Evolutionary conservation across 305 asterid genomes (phyloP), one percentile per base, ranked within the genome.

Genomic region (Fraxinus ornus): DNA sequence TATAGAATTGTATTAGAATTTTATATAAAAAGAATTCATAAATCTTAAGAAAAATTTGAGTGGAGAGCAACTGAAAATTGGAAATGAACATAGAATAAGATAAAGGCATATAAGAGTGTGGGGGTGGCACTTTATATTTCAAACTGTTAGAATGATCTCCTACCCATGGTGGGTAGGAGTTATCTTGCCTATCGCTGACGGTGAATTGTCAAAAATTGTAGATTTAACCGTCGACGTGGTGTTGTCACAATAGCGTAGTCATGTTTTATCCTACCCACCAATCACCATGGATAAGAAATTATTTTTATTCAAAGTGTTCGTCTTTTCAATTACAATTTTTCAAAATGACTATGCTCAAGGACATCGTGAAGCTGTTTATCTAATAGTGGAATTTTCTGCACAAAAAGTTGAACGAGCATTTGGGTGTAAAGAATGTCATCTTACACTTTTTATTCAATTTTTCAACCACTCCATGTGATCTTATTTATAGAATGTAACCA

Each of bases 391-490:
- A 70, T 7, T 70, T 70, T 70, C 22, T 70, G 21, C 75, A 30
- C 75, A 33, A 28, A 28, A 70, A 13, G 75, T 70, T 30, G 21
- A 28, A 70, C 4, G 21, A 5, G 37, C 41, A 30, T 28, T 68
- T 70, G 8, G 33, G 39, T 13, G 75, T 30, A 52, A 17, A 52
- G 22, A 49, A 15, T 49, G 22, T 28, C 37, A 28, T 19, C 13
- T 68, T 26, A 1, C 12, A 13, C 75, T 28, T 68, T 68, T 33
- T 30, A 68, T 26, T 68, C 36, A 68, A 68, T 28, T 36, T 28
- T 70, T 70, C 66, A 70, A 30, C 75, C 39, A 70, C 75, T 70
- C 75, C 75, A 70, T 5, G 39, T 52, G 62, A 52, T 52, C 62
- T 52, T 52, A 52, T 15, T 52, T 4, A 15, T 52, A 15, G 62